These are phyloP conservation scores for Gossypium davidsonii DNA, from an alignment of 441 rosid species.

Conservation along the genomic window DNA sequence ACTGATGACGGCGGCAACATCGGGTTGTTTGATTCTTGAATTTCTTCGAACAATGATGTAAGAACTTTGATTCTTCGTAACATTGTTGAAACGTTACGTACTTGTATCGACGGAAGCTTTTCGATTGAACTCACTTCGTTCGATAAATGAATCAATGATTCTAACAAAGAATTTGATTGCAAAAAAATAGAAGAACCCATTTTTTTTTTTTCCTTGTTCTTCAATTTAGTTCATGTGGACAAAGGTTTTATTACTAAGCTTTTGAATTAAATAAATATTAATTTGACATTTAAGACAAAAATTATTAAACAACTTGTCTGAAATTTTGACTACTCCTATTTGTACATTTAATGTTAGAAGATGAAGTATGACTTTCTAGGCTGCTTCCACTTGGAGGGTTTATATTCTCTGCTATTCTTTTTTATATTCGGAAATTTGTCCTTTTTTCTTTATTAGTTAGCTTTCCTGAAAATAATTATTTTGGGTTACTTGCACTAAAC, in stretches of 20 bases:
- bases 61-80: constrained; percentile 51
- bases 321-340: constrained; percentile 36
- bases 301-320: constrained; percentile 20
- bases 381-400: constrained; percentile 56
- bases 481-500: too few relatives aligned
- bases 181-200: constrained; percentile 39
- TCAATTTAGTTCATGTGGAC: constrained; percentile 8
- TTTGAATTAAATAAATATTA: not conserved
- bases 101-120: constrained; percentile 40
- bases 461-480: not conserved
- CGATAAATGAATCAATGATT: constrained; percentile 44
- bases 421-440: not conserved
- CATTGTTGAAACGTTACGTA: constrained; percentile 41
- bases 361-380: constrained; percentile 20
- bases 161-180: constrained; percentile 39
- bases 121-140: constrained; percentile 46
- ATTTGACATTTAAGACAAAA: constrained; percentile 1
- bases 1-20: constrained; percentile 51
- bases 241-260: not conserved
- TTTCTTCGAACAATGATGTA: constrained; percentile 52
- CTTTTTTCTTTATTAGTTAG: not conserved
- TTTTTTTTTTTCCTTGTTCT: constrained; percentile 12
- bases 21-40: constrained; percentile 28
- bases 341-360: constrained; percentile 16
- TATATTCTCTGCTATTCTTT: constrained; percentile 8